Base-by-base conservation (phyloP, 1,139 yeast species). In the Candida dubliniensis region DNA sequence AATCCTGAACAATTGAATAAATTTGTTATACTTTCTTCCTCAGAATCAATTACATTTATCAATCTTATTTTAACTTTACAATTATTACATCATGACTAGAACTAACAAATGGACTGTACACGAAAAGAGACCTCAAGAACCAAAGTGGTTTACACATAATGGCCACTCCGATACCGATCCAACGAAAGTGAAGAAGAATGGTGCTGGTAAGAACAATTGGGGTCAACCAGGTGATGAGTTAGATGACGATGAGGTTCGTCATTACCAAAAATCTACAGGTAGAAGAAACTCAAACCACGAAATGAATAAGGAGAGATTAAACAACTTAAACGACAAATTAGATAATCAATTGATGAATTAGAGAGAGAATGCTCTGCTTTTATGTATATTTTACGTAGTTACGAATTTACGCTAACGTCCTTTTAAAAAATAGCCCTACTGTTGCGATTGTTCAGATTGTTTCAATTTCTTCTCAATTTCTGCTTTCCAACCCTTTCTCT, bases 171-270 rank as follows among this genome's bases (percentile, higher is more conserved):
- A 84, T 56, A 74, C 79, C 46, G 81, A 83, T 49, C 95, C 96
- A 46, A 83, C 81, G 60, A 79, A 82, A 60, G 76, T 86, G 46
- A 89, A 89, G 79, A 89, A 88, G 67, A 76, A 77, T 48, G 97
- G 97, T 45, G 88, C 87, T 39, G 97, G 97, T 43, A 82, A 81
- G 57, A 81, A 79, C 49, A 84, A 84, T 56, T 84, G 90, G 90
- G 91, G 91, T 30, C 66, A 70, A 49, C 76, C 81, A 4, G 89
- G 88, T 31, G 89, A 82, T 53, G 90, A 84, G 54, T 58, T 82
- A 47, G 67, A 73, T 43, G 86, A 61, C 40, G 67, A 73, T 43
- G 86, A 61, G 40, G 54, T 43, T 41, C 53, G 55, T 41, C 49
- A 60, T 46, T 64, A 63, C 50, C 61, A 64, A 12, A 53, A 57